Percentiles rank a stretch among this genome's conserved stretches.
phyloP scores from a whole-genome alignment of 495 filamentous ascomycete species.

The Neurospora sp. region DNA sequence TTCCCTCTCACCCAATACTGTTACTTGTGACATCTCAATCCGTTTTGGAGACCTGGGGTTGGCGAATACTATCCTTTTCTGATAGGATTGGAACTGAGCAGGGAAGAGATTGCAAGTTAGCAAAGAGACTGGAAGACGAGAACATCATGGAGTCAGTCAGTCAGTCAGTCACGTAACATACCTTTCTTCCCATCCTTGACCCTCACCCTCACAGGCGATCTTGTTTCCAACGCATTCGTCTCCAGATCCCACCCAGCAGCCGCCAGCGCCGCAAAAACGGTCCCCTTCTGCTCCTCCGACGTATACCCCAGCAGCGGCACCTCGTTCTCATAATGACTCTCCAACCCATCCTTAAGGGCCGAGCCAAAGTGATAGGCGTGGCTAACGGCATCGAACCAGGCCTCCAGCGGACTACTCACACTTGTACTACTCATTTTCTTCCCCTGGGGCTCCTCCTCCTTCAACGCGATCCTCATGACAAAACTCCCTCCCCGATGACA shows the following conservation, averaged over 20 bases:
- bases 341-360: slow-evolving; percentile 23
- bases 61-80: neutral
- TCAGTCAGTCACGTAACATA: slow-evolving; percentile 5
- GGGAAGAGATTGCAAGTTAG: neutral
- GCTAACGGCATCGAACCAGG: slow-evolving; percentile 66
- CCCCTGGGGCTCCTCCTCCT: slow-evolving; percentile 26
- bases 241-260: slow-evolving; percentile 37
- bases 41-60: neutral
- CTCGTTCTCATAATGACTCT: slow-evolving; percentile 24
- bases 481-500: slow-evolving; percentile 29
- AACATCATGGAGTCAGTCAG: neutral
- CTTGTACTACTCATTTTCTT: neutral
- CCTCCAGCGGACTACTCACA: slow-evolving; percentile 48
- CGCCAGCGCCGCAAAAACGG: slow-evolving; percentile 20
- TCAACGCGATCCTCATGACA: slow-evolving; percentile 52
- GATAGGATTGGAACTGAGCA: neutral
- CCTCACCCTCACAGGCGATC: slow-evolving; percentile 19
- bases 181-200: slow-evolving; percentile 22
- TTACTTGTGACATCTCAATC: neutral
- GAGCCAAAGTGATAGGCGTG: slow-evolving; percentile 36
- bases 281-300: slow-evolving; percentile 22
- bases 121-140: neutral
- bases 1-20: neutral
- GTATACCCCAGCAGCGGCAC: slow-evolving; percentile 25
- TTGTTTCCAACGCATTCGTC: slow-evolving; percentile 34